Percentiles rank a stretch among this genome's conserved stretches.
Conservation (phyloP, 139 green algal species). For the Picochlorum sp. region DNA sequence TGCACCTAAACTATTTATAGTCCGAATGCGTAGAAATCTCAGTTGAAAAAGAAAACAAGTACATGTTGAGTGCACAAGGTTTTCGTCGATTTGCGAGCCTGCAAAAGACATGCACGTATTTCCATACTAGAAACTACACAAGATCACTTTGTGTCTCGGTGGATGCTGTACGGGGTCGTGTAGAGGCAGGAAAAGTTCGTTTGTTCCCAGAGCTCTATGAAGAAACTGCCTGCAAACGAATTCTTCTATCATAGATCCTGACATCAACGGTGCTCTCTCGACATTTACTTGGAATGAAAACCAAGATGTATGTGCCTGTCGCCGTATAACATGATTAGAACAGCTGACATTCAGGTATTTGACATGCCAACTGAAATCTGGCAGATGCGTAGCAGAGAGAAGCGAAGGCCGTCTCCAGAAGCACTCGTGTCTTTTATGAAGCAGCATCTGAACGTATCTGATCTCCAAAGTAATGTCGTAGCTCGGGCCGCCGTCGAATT, state of each 20-base stretch:
- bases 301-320: background rate
- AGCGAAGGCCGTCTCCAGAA: conserved; percentile 9
- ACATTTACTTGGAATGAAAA: conserved; percentile 23
- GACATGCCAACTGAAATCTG: conserved; percentile 45
- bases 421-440: conserved; percentile 21
- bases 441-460: background rate
- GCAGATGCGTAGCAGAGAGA: conserved; percentile 13
- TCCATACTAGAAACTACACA: no score
- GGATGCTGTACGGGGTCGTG: background rate
- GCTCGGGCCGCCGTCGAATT: conserved; percentile 38
- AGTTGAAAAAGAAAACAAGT: no score
- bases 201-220: conserved; percentile 23
- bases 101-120: no score
- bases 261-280: conserved; percentile 42
- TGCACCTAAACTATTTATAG: no score
- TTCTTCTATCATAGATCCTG: conserved; percentile 57
- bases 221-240: background rate
- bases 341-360: conserved; percentile 17
- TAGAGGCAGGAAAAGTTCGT: background rate
- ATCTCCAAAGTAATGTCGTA: background rate
- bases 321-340: no score
- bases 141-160: no score
- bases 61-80: no score
- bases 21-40: no score
- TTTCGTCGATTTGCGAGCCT: no score